Conservation (phyloP, 352 stramenopile genomes). For the Phytophthora pini region DNA sequence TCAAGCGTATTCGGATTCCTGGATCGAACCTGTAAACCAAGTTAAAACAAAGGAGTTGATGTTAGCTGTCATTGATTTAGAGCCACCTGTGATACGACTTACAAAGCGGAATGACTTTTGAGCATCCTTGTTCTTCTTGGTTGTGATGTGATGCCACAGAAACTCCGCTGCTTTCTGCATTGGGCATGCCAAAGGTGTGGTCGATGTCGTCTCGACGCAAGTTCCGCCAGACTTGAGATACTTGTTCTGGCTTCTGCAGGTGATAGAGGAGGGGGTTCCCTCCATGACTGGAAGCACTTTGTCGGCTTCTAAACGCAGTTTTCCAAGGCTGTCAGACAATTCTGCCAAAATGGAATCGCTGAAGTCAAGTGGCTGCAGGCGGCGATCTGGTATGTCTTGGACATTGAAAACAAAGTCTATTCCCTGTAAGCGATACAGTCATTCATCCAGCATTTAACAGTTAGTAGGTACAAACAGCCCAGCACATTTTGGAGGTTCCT, state of each 20-base stretch:
- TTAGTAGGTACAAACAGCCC: background rate
- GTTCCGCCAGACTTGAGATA: background rate
- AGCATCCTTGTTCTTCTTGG: constrained; percentile 31
- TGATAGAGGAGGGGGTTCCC: background rate
- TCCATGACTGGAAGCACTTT: constrained; percentile 9
- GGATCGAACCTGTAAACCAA: constrained; percentile 15
- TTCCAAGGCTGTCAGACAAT: constrained; percentile 13
- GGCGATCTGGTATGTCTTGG: constrained; percentile 7
- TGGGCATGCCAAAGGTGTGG: constrained; percentile 22
- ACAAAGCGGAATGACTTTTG: constrained; percentile 41
- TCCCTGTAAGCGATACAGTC: constrained; percentile 3
- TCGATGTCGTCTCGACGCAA: constrained; percentile 28
- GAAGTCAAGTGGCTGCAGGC: constrained; percentile 20
- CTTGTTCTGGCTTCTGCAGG: constrained; percentile 14
- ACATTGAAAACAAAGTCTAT: constrained; percentile 23
- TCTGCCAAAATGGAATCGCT: constrained; percentile 29
- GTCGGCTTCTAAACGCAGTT: constrained; percentile 19
- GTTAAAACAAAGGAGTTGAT: background rate
- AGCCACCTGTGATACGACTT: background rate
- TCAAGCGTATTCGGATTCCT: constrained; percentile 23
- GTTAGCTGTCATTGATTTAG: too few relatives aligned
- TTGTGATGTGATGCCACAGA: constrained; percentile 35
- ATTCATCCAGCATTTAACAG: background rate
- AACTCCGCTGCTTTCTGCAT: constrained; percentile 22
- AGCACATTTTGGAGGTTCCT: background rate